Evolutionary conservation across 2,329 filamentous ascomycete species (phyloP).

Genomic region (Phaeosphaeriaceae sp.): DNA sequence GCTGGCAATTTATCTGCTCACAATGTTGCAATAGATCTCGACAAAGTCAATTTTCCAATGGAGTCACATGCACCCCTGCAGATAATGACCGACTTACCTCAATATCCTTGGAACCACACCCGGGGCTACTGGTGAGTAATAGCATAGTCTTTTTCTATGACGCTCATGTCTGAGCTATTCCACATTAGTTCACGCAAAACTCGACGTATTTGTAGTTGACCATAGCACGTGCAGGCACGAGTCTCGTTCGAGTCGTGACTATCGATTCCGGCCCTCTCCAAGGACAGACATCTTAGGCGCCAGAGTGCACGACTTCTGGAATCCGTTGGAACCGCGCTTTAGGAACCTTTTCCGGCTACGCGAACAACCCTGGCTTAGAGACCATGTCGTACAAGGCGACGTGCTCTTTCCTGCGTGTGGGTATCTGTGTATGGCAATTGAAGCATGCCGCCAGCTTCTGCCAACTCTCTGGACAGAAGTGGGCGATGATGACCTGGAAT

Average conservation of each 20-base stretch:
- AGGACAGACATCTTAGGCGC: slow-evolving; percentile 26
- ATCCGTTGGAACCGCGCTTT: slow-evolving; percentile 23
- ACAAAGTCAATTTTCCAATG: slow-evolving; percentile 7
- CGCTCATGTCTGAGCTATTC: no score
- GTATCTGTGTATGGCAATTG: slow-evolving; percentile 23
- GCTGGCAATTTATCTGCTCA: slow-evolving; percentile 6
- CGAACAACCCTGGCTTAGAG: slow-evolving; percentile 29
- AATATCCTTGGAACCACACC: slow-evolving; percentile 45
- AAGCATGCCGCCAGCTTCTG: slow-evolving; percentile 15
- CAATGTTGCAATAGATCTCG: slow-evolving; percentile 6
- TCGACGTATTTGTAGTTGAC: not conserved
- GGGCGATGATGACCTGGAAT: slow-evolving; percentile 2
- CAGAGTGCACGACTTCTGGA: slow-evolving; percentile 7
- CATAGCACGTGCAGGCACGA: slow-evolving; percentile 30
- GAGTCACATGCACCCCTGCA: slow-evolving; percentile 10
- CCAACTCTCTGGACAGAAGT: not conserved
- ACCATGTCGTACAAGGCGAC: slow-evolving; percentile 27
- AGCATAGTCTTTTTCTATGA: no score
- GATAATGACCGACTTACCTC: slow-evolving; percentile 31
- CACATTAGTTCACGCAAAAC: no score
- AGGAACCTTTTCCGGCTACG: slow-evolving; percentile 28
- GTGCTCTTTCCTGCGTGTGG: slow-evolving; percentile 25
- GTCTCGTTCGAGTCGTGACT: slow-evolving; percentile 20
- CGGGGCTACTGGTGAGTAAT: slow-evolving; percentile 30
- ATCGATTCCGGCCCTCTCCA: slow-evolving; percentile 20